Conservation (phyloP, 371 early-diverging fungal genomes). For the Chytridium lagenaria region DNA sequence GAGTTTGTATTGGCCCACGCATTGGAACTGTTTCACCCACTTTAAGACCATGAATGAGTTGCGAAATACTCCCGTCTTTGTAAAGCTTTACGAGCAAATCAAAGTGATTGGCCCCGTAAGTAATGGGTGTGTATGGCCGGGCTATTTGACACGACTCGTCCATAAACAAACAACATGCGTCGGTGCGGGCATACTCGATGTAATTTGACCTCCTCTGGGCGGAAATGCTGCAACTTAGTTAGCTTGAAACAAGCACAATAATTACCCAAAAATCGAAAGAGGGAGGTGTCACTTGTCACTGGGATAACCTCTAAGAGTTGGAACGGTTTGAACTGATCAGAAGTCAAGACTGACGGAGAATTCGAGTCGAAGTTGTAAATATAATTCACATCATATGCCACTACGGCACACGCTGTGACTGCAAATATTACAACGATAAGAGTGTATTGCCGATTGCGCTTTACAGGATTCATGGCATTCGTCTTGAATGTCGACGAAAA, state of each 20-base stretch:
- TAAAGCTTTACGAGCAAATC: slow-evolving; percentile 70
- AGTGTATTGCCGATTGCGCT: background rate
- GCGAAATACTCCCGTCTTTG: slow-evolving; percentile 61
- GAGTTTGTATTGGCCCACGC: slow-evolving; percentile 66
- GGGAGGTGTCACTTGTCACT: slow-evolving; percentile 46
- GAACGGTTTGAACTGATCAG: slow-evolving; percentile 36
- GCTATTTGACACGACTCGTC: slow-evolving; percentile 73
- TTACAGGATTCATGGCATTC: background rate
- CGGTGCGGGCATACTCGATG: slow-evolving; percentile 45
- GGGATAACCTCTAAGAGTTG: slow-evolving; percentile 40
- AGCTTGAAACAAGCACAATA: slow-evolving; percentile 7
- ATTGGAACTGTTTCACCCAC: slow-evolving; percentile 60
- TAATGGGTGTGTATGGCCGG: slow-evolving; percentile 69
- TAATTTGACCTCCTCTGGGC: background rate
- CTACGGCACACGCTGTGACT: slow-evolving; percentile 1
- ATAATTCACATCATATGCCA: slow-evolving; percentile 25
- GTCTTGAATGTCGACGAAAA: background rate
- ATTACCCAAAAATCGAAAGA: slow-evolving; percentile 39
- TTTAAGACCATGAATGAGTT: slow-evolving; percentile 52
- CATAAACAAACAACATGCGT: slow-evolving; percentile 66
- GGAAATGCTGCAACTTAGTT: background rate
- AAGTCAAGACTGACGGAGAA: slow-evolving; percentile 15
- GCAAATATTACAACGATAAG: slow-evolving; percentile 5
- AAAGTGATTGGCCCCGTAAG: slow-evolving; percentile 45
- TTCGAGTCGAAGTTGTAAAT: background rate